A percentile compares a stretch with the other conserved stretches of the same genome.
These are phyloP conservation scores for Myriosclerotinia scirpicola DNA, from an alignment of 2,329 filamentous ascomycete genomes.

Conservation along the genomic window DNA sequence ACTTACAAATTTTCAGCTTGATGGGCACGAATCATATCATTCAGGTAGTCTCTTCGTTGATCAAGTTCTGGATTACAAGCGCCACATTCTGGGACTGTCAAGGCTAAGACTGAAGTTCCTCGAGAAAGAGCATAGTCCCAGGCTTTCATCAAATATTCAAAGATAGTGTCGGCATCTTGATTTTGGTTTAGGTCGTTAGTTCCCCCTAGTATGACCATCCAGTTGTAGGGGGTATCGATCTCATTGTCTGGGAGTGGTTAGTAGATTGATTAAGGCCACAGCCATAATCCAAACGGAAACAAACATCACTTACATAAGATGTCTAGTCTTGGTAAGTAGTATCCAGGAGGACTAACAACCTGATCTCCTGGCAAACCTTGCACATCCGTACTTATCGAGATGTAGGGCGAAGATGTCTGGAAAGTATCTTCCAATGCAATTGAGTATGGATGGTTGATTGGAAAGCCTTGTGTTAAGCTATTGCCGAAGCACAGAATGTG, in stretches of 20 bases:
- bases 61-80: slow-evolving; percentile 37
- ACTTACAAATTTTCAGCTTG: slow-evolving; percentile 54
- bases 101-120: slow-evolving; percentile 57
- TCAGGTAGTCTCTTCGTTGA: slow-evolving; percentile 48
- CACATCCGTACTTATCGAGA: slow-evolving; percentile 46
- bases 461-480: slow-evolving; percentile 56
- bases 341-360: slow-evolving; percentile 42
- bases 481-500: slow-evolving; percentile 39
- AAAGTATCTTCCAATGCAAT: slow-evolving; percentile 50
- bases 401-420: slow-evolving; percentile 47
- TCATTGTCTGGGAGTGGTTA: slow-evolving; percentile 27
- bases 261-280: background rate
- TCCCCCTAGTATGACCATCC: slow-evolving; percentile 62
- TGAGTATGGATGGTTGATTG: slow-evolving; percentile 54
- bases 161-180: slow-evolving; percentile 46
- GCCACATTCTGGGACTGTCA: slow-evolving; percentile 60
- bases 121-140: slow-evolving; percentile 53
- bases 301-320: slow-evolving; percentile 41
- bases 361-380: slow-evolving; percentile 55
- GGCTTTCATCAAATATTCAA: slow-evolving; percentile 48
- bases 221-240: slow-evolving; percentile 46
- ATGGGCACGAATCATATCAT: slow-evolving; percentile 53
- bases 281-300: background rate
- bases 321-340: slow-evolving; percentile 37
- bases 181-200: slow-evolving; percentile 60